Base-by-base conservation (phyloP, 768 basidiomycete genomes). In the Boletus fagicola region DNA sequence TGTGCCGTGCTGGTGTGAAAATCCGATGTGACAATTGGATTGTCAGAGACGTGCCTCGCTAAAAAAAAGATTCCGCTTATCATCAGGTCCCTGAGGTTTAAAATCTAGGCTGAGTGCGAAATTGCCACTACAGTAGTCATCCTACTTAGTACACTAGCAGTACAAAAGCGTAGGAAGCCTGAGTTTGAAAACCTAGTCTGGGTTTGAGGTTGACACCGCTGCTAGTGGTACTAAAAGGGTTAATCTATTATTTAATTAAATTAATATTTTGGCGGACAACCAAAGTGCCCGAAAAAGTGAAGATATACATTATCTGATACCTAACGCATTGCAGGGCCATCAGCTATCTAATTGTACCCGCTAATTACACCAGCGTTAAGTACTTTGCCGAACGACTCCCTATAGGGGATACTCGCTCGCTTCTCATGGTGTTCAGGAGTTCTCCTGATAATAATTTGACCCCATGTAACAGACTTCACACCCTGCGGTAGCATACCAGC, bases 1-100 rank as follows among this genome's bases (percentile, higher is more conserved):
- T 59, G 59, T 56, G 49, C 54, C 68, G 54, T n/a, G 49, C 57
- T 56, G 66, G 69, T 72, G 71, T 51, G 68, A 70, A 70, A 69
- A 61, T 60, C 59, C 35, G 53, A 64, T 62, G 57, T 5, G n/a
- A 52, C 56, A 58, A 58, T 47, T 56, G 36, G 50, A 51, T 56
- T 59, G 58, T 50, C 63, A 26, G 36, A 52, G 13, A 33, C 46
- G 31, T 54, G 43, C 56, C 12, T 42, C 11, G 20, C 11, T n/a
- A 40, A n/a, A n/a, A 39, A 39, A 40, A n/a, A 4, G 7, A 18
- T 16, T 18, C 13, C 36, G 15, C 18, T 38, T 39, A n/a, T 18
- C 16, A 8, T 7, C 8, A 39, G 38, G 4, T 4, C 38, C 38
- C 39, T 40, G 39, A 40, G 20, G 4, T 40, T 40, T 10, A 40